Evolutionary conservation across 768 basidiomycete genomes (phyloP).

Genomic region (Tricholoma matsutake): DNA sequence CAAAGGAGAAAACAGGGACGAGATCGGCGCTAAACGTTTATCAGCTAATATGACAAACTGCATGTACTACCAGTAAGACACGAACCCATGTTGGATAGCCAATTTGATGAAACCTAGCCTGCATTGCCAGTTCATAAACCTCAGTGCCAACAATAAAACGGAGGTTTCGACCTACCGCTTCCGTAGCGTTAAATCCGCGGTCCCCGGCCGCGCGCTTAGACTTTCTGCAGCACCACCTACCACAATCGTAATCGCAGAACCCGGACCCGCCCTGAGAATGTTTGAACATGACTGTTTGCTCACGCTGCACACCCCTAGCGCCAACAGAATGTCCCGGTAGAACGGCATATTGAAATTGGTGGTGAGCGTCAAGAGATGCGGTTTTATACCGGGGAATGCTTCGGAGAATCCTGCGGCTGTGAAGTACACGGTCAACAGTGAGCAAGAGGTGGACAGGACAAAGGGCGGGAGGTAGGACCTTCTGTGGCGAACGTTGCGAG

Average conservation of each 20-base stretch:
- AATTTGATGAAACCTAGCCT: constrained; percentile 95
- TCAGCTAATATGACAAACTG: neutral
- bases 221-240: constrained; percentile 97
- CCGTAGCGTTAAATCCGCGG: constrained; percentile 82
- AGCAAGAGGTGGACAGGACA: constrained; percentile 2
- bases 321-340: constrained; percentile 88
- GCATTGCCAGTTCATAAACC: neutral
- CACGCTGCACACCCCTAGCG: constrained; percentile 89
- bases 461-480: constrained; percentile 39
- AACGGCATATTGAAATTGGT: constrained; percentile 91
- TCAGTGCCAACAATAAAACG: neutral
- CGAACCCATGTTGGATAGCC: constrained; percentile 85
- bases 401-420: constrained; percentile 87
- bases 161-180: constrained; percentile 47
- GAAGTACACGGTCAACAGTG: neutral
- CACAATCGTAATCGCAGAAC: constrained; percentile 85
- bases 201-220: constrained; percentile 93
- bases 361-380: constrained; percentile 88
- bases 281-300: constrained; percentile 88
- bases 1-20: constrained; percentile 97
- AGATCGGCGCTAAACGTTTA: constrained; percentile 74
- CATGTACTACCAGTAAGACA: constrained; percentile 5
- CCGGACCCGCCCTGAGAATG: constrained; percentile 65
- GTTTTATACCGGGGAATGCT: constrained; percentile 86
- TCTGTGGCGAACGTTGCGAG: constrained; percentile 96